phyloP scores from a whole-genome alignment of 2,329 filamentous ascomycete species.

The Cytospora piceicola region DNA sequence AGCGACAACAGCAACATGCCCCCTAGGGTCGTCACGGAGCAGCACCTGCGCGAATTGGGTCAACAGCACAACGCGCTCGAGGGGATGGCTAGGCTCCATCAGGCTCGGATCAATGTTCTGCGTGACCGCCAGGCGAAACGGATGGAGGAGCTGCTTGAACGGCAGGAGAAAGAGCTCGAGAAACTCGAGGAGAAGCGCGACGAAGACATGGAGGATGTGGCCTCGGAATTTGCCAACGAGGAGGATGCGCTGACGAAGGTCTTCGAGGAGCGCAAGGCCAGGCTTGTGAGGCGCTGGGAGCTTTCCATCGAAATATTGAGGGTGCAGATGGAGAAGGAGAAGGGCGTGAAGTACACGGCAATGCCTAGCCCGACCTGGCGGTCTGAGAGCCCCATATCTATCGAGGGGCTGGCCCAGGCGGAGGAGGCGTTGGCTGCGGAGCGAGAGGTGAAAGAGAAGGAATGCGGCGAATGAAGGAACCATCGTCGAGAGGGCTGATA shows the following conservation, averaged over 20 bases:
- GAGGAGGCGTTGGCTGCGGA: constrained; percentile 25
- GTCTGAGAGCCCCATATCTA: constrained; percentile 35
- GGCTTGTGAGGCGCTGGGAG: constrained; percentile 55
- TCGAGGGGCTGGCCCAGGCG: constrained; percentile 6
- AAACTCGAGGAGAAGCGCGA: constrained; percentile 50
- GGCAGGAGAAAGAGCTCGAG: constrained; percentile 57
- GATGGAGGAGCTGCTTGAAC: constrained; percentile 61
- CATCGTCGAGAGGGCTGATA: neutral
- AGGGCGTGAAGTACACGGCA: constrained; percentile 48
- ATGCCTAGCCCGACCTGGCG: constrained; percentile 48
- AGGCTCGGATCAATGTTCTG: constrained; percentile 66
- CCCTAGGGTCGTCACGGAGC: constrained; percentile 59
- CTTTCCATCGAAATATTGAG: constrained; percentile 57
- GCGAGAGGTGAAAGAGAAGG: constrained; percentile 16
- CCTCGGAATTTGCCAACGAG: constrained; percentile 52
- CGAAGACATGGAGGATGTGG: constrained; percentile 54
- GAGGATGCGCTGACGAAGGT: constrained; percentile 50
- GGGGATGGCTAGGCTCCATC: constrained; percentile 61
- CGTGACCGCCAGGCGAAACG: constrained; percentile 66
- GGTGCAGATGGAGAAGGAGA: constrained; percentile 53
- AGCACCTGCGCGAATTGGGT: constrained; percentile 60
- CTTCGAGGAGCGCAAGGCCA: constrained; percentile 51
- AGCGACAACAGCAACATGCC: constrained; percentile 43
- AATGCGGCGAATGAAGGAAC: constrained; percentile 3
- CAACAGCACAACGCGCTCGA: constrained; percentile 65